phyloP scores from a whole-genome alignment of 2,329 filamentous ascomycete genomes.

The Aspergillus sp. region DNA sequence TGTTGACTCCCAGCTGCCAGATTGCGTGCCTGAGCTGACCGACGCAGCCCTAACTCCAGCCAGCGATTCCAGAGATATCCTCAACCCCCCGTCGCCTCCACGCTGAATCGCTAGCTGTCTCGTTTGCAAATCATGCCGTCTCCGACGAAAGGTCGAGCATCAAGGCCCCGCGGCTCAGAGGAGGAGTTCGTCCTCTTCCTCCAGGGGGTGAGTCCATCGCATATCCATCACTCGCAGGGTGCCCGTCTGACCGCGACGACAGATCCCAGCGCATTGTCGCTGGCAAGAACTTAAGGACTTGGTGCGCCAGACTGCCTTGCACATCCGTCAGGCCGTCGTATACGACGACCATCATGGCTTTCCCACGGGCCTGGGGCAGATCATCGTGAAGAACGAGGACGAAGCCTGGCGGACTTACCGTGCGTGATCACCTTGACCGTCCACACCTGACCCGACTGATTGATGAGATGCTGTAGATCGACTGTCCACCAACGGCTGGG shows the following conservation, averaged over 20 bases:
- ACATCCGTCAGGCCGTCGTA: conserved; percentile 45
- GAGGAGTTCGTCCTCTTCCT: conserved; percentile 47
- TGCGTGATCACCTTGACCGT: conserved; percentile 23
- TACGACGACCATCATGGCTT: conserved; percentile 44
- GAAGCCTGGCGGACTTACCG: conserved; percentile 46
- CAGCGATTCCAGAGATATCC: no score
- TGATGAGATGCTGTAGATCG: conserved; percentile 28
- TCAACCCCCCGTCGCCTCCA: no score
- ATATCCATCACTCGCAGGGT: not conserved
- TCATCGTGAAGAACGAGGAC: conserved; percentile 46
- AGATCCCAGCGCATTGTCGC: conserved; percentile 45
- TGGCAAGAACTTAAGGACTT: conserved; percentile 47
- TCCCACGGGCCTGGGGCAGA: conserved; percentile 44
- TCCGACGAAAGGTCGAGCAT: conserved; percentile 29
- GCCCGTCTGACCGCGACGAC: conserved; percentile 13
- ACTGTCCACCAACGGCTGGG: conserved; percentile 43
- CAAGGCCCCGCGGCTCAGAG: conserved; percentile 33
- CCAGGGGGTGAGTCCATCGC: conserved; percentile 35
- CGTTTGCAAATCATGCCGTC: conserved; percentile 26
- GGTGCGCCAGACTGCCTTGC: conserved; percentile 44
- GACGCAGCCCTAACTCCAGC: no score
- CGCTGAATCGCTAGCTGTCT: not conserved
- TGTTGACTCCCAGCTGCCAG: no score
- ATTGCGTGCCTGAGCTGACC: not conserved
- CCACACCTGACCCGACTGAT: not conserved